phyloP scores from a whole-genome alignment of 208 protist species.

The Strigomonas oncopelti region DNA sequence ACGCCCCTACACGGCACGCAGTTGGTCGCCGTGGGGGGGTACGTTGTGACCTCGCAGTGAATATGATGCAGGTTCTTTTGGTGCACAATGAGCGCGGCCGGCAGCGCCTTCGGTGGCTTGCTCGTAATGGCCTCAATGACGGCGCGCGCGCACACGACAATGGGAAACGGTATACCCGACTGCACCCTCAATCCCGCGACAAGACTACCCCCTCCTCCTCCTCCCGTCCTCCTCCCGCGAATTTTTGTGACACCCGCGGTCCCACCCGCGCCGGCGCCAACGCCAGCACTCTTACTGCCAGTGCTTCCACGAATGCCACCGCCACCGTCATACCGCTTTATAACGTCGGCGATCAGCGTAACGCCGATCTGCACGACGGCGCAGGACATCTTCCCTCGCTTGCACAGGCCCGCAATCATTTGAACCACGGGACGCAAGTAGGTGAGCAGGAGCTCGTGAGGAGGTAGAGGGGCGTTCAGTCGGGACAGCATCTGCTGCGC shows the following conservation, averaged over 20 bases:
- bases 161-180: constrained; percentile 63
- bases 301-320: too few species aligned
- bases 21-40: constrained; percentile 7
- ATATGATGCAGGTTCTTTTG: constrained; percentile 47
- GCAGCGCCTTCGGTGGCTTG: constrained; percentile 67
- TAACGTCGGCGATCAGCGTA: constrained; percentile 73
- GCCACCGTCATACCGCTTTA: constrained; percentile 47
- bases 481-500: constrained; percentile 66
- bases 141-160: constrained; percentile 59
- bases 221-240: background rate
- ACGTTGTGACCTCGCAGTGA: constrained; percentile 33
- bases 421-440: constrained; percentile 55
- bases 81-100: constrained; percentile 42
- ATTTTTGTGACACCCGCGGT: too few species aligned
- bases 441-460: constrained; percentile 46
- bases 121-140: constrained; percentile 47
- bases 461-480: constrained; percentile 43
- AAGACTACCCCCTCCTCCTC: background rate
- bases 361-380: constrained; percentile 81
- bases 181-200: constrained; percentile 19
- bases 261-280: too few species aligned
- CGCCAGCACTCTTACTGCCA: too few species aligned
- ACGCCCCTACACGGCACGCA: constrained; percentile 29
- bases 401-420: constrained; percentile 77
- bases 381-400: constrained; percentile 55